Evolutionary conservation across 176 grass and related monocot species (phyloP).

Genomic region (Secale cereale): DNA sequence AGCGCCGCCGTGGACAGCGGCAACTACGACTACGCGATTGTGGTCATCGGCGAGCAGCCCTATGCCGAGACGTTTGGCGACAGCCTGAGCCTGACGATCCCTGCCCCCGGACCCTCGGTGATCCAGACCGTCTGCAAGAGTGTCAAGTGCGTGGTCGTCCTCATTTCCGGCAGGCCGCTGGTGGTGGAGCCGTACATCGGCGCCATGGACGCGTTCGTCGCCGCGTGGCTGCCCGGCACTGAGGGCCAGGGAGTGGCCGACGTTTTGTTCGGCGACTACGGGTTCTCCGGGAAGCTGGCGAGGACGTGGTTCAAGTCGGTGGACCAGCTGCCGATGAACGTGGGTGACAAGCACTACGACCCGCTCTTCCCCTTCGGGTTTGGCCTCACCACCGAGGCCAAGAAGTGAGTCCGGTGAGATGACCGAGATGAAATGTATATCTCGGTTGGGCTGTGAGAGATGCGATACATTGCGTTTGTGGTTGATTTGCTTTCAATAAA

Average conservation of each 20-base stretch:
- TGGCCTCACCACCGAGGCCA: conserved; percentile 14
- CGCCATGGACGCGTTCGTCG: conserved; percentile 49
- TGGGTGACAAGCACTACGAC: conserved; percentile 56
- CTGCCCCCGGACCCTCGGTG: conserved; percentile 57
- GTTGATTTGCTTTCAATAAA: neutral
- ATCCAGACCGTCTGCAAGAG: conserved; percentile 66
- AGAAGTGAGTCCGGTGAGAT: neutral
- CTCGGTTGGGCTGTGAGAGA: neutral
- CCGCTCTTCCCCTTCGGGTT: conserved; percentile 68
- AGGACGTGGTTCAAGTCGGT: conserved; percentile 68
- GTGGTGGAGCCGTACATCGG: conserved; percentile 66
- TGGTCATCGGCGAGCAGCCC: conserved; percentile 64
- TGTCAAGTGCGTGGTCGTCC: conserved; percentile 64
- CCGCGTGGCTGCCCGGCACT: conserved; percentile 71
- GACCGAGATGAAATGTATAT: neutral
- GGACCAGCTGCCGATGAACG: conserved; percentile 73
- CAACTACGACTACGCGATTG: conserved; percentile 65
- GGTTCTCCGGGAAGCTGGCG: conserved; percentile 59
- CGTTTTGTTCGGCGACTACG: conserved; percentile 66
- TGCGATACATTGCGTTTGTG: neutral
- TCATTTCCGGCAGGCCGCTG: conserved; percentile 78
- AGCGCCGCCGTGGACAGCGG: conserved; percentile 9
- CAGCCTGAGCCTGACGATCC: conserved; percentile 78
- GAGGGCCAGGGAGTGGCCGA: conserved; percentile 68
- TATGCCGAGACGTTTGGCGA: conserved; percentile 62